Evolutionary conservation across 2,329 filamentous ascomycete genomes (phyloP).

Genomic region (Ploettnerulaceae sp.): DNA sequence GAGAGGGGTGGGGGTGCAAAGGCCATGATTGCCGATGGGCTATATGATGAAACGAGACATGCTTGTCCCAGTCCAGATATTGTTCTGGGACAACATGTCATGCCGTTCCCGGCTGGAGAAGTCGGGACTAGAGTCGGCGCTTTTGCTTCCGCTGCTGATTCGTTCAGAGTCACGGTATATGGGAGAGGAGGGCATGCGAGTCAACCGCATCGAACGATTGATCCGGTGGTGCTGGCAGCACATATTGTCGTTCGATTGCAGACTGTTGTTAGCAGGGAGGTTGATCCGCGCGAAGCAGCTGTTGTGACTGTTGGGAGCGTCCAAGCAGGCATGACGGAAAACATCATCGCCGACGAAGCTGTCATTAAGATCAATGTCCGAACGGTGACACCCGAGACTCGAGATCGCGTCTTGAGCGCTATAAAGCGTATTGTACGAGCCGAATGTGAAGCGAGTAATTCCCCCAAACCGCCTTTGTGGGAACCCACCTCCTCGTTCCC

Average conservation of each 20-base stretch:
- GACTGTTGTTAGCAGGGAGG: conserved; percentile 38
- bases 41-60: conserved; percentile 41
- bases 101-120: conserved; percentile 36
- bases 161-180: conserved; percentile 36
- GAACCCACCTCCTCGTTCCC: conserved; percentile 21
- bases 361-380: conserved; percentile 41
- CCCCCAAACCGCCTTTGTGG: conserved; percentile 32
- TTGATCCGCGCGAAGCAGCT: conserved; percentile 37
- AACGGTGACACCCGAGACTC: conserved; percentile 33
- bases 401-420: conserved; percentile 35
- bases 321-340: conserved; percentile 40
- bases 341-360: conserved; percentile 42
- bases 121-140: conserved; percentile 35
- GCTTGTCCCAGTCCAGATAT: conserved; percentile 50
- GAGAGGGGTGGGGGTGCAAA: conserved; percentile 54
- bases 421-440: conserved; percentile 47
- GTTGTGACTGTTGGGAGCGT: conserved; percentile 43
- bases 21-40: conserved; percentile 56
- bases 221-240: conserved; percentile 43
- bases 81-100: conserved; percentile 51
- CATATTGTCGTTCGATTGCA: conserved; percentile 40
- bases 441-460: conserved; percentile 42
- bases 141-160: conserved; percentile 36
- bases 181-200: conserved; percentile 43
- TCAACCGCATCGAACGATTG: conserved; percentile 40